Evolutionary conservation across 2,329 filamentous ascomycete species (phyloP).

Genomic region (Fusarium armeniacum): DNA sequence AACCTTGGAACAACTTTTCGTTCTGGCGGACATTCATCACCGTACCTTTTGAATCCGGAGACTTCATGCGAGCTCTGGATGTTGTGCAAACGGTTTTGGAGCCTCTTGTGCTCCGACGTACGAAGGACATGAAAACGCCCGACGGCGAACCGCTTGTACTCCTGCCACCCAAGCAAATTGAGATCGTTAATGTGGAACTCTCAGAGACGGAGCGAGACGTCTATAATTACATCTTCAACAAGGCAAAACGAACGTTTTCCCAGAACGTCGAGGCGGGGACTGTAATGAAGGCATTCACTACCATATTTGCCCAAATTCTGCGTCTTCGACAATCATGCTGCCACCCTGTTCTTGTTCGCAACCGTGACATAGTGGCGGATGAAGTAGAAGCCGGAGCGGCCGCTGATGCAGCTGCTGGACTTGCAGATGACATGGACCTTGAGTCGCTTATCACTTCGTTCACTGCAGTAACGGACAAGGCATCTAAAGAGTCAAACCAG

Average conservation of each 20-base stretch:
- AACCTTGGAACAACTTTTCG: slow-evolving; percentile 98
- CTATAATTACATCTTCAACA: slow-evolving; percentile 89
- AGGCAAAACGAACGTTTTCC: slow-evolving; percentile 86
- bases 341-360: slow-evolving; percentile 89
- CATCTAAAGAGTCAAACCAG: slow-evolving; percentile 69
- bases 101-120: slow-evolving; percentile 92
- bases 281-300: slow-evolving; percentile 94
- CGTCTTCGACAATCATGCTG: slow-evolving; percentile 94
- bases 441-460: slow-evolving; percentile 88
- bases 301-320: slow-evolving; percentile 96
- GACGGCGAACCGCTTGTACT: slow-evolving; percentile 81
- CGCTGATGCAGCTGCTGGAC: slow-evolving; percentile 82
- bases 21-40: slow-evolving; percentile 99
- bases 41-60: slow-evolving; percentile 93
- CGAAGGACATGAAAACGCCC: slow-evolving; percentile 98
- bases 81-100: slow-evolving; percentile 98
- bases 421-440: slow-evolving; percentile 97
- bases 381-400: slow-evolving; percentile 83
- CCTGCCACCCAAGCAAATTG: slow-evolving; percentile 82
- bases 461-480: slow-evolving; percentile 74
- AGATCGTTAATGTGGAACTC: slow-evolving; percentile 90
- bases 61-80: slow-evolving; percentile 92
- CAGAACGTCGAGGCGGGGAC: slow-evolving; percentile 92
- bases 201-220: slow-evolving; percentile 88
- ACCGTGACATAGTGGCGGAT: slow-evolving; percentile 85